These are phyloP conservation scores for Dianthus caryophyllus DNA, from an alignment of 148 eudicot genomes.

Conservation along the genomic window DNA sequence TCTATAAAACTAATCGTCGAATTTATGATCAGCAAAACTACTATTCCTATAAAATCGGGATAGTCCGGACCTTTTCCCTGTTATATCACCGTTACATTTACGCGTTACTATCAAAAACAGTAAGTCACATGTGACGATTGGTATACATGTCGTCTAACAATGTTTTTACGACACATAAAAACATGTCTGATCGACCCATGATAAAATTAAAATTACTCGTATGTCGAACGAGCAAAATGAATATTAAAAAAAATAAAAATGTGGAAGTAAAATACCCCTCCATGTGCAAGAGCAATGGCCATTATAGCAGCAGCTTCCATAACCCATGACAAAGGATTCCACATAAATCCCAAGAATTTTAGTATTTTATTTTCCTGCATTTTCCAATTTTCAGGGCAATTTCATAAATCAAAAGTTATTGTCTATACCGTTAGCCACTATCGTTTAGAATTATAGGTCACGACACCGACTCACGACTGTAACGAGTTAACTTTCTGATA, in stretches of 20 bases:
- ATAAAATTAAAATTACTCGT: too few species aligned
- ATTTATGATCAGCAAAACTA: conserved; percentile 37
- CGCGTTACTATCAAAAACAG: not conserved
- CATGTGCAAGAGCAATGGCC: conserved; percentile 51
- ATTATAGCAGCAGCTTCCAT: conserved; percentile 62
- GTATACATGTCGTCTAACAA: too few species aligned
- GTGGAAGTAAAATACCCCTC: conserved; percentile 23
- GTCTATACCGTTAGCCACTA: too few species aligned
- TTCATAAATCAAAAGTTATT: too few species aligned
- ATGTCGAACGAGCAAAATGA: too few species aligned
- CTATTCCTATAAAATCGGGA: conserved; percentile 55
- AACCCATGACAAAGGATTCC: conserved; percentile 68
- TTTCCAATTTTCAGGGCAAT: not conserved
- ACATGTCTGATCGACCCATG: too few species aligned
- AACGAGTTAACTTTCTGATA: too few species aligned
- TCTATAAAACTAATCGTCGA: conserved; percentile 46
- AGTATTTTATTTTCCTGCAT: conserved; percentile 36
- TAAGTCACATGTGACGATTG: too few species aligned
- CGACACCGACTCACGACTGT: too few species aligned
- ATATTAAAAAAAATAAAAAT: not conserved
- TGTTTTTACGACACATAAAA: too few species aligned
- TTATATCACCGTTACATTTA: not conserved
- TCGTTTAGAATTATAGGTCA: too few species aligned
- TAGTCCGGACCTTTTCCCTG: conserved; percentile 40
- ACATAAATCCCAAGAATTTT: conserved; percentile 44